Base-by-base conservation (phyloP, 371 early-diverging fungal genomes). In the Smittium mucronatum region DNA sequence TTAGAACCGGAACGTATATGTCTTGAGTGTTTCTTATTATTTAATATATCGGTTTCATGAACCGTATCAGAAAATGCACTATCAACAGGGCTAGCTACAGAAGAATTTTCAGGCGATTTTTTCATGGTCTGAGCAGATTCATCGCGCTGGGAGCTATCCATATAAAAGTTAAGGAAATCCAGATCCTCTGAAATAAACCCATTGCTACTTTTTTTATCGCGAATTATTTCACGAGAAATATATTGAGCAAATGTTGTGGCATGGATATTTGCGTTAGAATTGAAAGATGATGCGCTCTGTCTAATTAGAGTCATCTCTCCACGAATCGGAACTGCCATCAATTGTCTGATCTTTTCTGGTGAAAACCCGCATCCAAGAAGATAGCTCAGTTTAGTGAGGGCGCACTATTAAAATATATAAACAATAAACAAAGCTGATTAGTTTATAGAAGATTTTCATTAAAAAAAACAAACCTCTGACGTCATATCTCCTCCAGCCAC, bases 401-500 rank as follows among this genome's bases (percentile, higher is more conserved):
- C 98, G 72, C 94, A 94, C 81, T 84, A 68, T n/a, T 26, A 33
- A 61, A 30, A 61, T 11, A 30, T 11, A 61, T 11, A 61, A 30
- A 33, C 66, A 28, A 69, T 11, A 15, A 30, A 72, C 69, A 74
- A 72, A 59, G 26, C 34, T 35, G 26, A 0, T 70, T 58, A 29
- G 36, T 33, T 70, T 1, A 30, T 28, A 36, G 29, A 30, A 36
- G 0, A 66, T 29, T 30, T 61, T 59, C 57, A 36, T 72, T 29
- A 2, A 16, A 64, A 71, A 15, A 58, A 11, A 28, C 1, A 34
- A 71, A 82, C 83, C 81, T 97, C 97, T 5, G 95, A 89, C 0
- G 97, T 97, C 96, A 97, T 94, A 75, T 97, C 97, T n/a, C 88
- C 84, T 25, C 98, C 98, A 0, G 98, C 91, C 2, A 97, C 89